Base-by-base conservation (phyloP, 306 rosid species). In the Acmispon strigosus region DNA sequence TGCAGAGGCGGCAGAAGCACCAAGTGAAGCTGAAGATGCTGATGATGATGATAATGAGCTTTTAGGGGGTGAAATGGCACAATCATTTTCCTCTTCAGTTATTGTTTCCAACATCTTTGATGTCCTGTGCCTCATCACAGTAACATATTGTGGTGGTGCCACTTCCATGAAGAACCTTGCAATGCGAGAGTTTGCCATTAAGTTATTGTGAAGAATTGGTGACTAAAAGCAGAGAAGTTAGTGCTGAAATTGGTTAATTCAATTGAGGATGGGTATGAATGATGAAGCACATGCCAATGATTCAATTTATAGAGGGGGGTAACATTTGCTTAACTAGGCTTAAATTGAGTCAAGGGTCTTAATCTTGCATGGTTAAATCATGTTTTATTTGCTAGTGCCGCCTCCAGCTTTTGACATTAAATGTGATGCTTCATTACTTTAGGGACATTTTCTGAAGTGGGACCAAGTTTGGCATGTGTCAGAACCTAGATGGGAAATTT, bases 71-170 rank as follows among this genome's bases (percentile, higher is more conserved):
- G 80, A 55, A 50, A 49, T 66, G 59, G 54, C 29, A 59, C 51
- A 66, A 73, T 78, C 78, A 45, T 3, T 75, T 6, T 88, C 98
- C 49, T 93, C 98, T 84, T 93, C 97, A 10, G 50, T 80, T 27
- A 93, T 93, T 15, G 98, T 93, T 43, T 93, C 98, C 84, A 93
- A 39, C 90, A 89, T 92, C 77, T 90, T 88, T 7, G 89, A 71
- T 6, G 96, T 82, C 77, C 91, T 85, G 5, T 73, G 81, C 77
- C 98, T 90, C 83, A 94, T 90, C 66, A 94, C 96, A 65, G 77
- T 83, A 64, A 94, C 85, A 80, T 88, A 79, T 18, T 90, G 95
- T 18, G 98, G 95, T n/a, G 98, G 98, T 22, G 98, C 97, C 6
- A 84, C 98, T 80, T 94, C 97, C 69, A 86, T 80, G 49, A 94